Base-by-base conservation (phyloP, 768 basidiomycete species). In the Phylloporus scabripes region DNA sequence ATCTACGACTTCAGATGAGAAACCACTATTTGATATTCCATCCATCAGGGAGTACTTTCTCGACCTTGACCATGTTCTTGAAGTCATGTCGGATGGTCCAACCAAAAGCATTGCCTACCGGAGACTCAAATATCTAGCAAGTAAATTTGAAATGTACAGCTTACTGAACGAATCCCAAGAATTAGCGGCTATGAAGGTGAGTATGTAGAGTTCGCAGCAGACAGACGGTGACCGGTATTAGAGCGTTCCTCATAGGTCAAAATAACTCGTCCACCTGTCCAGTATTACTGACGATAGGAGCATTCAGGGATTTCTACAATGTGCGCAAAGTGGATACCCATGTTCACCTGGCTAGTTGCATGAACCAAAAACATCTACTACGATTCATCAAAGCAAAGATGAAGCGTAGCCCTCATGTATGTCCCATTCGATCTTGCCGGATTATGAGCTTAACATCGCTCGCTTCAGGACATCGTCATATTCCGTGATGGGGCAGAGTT, bases 341-440 rank as follows among this genome's bases (percentile, higher is more conserved):
- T 68, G 91, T 99, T 24, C 96, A 99, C 61, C 92, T 98, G 65
- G 95, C 95, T 4, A 96, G 94, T 52, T 90, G 91, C 70, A 97
- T 98, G 94, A 99, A 99, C 65, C 96, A 99, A 68, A 99, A 99
- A 67, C 96, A 99, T 71, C 72, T 99, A 17, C 73, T 99, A 11
- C 91, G 96, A 8, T 98, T 99, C 71, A 97, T 99, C 74, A 99
- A 99, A 68, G 83, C 85, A n/a, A 95, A 95, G 65, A 94, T 96
- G 92, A 93, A 92, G 70, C 82, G 81, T 20, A 82, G 76, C 57
- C 85, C 92, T 2, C 62, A 93, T 42, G 92, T 90, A 49, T 37
- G 78, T 61, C 26, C 40, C 38, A 15, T 46, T 31, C 29, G 14
- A 31, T 37, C 32, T 45, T 20, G 17, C 42, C 42, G 21, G 23